Percentiles rank a stretch among this genome's conserved stretches.
Conservation (phyloP, 2,329 filamentous ascomycete species). For the Calonectria hawksworthii region DNA sequence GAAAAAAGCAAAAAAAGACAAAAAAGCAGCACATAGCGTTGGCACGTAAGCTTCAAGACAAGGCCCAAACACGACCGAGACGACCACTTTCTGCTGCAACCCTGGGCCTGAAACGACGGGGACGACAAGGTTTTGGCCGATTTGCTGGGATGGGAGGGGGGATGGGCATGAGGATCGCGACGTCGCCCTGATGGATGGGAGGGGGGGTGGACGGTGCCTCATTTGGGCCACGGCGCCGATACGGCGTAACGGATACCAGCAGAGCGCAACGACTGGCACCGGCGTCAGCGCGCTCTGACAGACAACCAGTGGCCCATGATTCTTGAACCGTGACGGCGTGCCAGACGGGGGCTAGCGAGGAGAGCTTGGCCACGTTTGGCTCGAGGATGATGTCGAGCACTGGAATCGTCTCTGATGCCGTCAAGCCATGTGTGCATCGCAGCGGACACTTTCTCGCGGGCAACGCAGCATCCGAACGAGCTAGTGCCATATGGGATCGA, state of each 20-base stretch:
- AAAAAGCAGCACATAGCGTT: background rate
- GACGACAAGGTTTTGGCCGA: constrained; percentile 26
- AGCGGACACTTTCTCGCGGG: background rate
- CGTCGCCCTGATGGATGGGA: background rate
- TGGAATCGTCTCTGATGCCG: background rate
- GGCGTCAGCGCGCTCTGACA: background rate
- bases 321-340: background rate
- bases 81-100: background rate
- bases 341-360: background rate
- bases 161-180: background rate
- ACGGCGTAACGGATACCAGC: background rate
- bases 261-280: background rate
- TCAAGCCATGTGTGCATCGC: constrained; percentile 9
- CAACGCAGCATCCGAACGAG: background rate
- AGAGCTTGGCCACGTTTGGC: background rate
- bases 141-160: constrained; percentile 18
- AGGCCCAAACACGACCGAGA: background rate
- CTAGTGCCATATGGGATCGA: constrained; percentile 5
- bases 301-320: background rate
- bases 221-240: constrained; percentile 7
- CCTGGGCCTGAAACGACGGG: constrained; percentile 21
- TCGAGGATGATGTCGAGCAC: background rate
- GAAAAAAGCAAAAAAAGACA: background rate
- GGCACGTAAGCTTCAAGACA: background rate
- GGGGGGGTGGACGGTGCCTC: constrained; percentile 5